phyloP scores from a whole-genome alignment of 257 asterid genomes.

The Gardenia jasminoides region DNA sequence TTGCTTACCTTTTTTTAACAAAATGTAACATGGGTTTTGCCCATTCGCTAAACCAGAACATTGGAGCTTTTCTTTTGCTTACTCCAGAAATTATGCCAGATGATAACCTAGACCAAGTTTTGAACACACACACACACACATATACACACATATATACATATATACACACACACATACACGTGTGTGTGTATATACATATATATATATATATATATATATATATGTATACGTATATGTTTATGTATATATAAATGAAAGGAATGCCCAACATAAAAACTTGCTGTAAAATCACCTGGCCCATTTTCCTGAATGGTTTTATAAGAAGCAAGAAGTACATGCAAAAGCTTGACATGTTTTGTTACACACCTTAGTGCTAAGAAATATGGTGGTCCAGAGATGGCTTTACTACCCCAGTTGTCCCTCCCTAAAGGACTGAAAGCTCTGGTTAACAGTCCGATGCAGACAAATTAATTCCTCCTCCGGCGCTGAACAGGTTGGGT shows the following conservation, averaged over 20 bases:
- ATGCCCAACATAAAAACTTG: background rate
- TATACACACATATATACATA: too few relatives aligned
- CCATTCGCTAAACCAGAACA: background rate
- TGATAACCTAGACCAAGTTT: too few relatives aligned
- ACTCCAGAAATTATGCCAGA: too few relatives aligned
- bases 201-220: too few relatives aligned
- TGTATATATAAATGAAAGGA: too few relatives aligned
- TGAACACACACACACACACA: too few relatives aligned
- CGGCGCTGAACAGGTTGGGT: background rate
- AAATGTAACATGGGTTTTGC: background rate
- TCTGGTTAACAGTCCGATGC: background rate
- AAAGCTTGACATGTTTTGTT: background rate
- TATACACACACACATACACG: too few relatives aligned
- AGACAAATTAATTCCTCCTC: background rate
- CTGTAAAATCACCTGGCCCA: background rate
- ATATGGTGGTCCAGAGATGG: background rate
- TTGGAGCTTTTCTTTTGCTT: background rate
- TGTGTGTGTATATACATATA: too few relatives aligned
- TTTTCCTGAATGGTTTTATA: background rate
- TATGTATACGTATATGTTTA: too few relatives aligned
- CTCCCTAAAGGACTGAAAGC: background rate
- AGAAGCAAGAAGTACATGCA: background rate
- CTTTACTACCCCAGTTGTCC: background rate
- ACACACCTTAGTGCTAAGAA: background rate
- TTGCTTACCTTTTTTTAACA: background rate